A percentile compares a stretch with the other conserved stretches of the same genome.
Evolutionary conservation across 2,329 filamentous ascomycete genomes (phyloP).

Genomic region (Albophoma yamanashiensis): DNA sequence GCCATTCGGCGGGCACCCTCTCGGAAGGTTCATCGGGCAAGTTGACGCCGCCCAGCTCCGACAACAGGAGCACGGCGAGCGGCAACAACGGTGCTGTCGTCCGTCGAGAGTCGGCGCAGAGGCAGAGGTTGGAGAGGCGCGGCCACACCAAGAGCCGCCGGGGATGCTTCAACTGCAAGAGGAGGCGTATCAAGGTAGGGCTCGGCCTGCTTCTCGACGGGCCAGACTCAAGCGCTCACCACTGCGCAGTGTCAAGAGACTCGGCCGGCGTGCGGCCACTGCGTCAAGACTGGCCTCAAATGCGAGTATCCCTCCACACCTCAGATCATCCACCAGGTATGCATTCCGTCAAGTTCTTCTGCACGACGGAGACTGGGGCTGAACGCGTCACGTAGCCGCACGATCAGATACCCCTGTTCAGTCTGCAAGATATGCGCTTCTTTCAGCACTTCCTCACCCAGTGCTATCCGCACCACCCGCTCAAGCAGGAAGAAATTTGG

Average conservation of each 20-base stretch:
- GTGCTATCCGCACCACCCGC: conserved; percentile 53
- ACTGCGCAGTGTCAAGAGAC: conserved; percentile 51
- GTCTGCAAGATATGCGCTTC: conserved; percentile 54
- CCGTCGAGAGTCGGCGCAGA: conserved; percentile 13
- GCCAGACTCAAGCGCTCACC: background rate
- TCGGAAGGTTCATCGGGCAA: conserved; percentile 19
- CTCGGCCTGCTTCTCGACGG: background rate
- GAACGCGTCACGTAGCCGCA: conserved; percentile 30
- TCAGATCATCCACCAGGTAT: conserved; percentile 39
- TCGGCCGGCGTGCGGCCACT: conserved; percentile 52
- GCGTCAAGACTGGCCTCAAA: conserved; percentile 47
- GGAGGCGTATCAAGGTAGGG: conserved; percentile 50
- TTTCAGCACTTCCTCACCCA: conserved; percentile 56
- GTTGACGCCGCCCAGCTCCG: conserved; percentile 17
- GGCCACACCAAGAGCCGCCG: conserved; percentile 56
- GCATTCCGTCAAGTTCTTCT: background rate
- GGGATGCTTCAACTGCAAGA: conserved; percentile 59
- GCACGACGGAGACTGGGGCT: background rate
- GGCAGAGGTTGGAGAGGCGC: conserved; percentile 39
- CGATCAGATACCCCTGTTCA: conserved; percentile 47
- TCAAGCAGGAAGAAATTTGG: conserved; percentile 57
- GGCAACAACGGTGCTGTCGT: conserved; percentile 6
- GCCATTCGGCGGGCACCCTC: background rate
- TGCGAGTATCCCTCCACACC: conserved; percentile 50
- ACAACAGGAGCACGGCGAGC: conserved; percentile 13